These are phyloP conservation scores for Tinospora cordifolia DNA, from an alignment of 164 flowering plant genomes.

Conservation along the genomic window DNA sequence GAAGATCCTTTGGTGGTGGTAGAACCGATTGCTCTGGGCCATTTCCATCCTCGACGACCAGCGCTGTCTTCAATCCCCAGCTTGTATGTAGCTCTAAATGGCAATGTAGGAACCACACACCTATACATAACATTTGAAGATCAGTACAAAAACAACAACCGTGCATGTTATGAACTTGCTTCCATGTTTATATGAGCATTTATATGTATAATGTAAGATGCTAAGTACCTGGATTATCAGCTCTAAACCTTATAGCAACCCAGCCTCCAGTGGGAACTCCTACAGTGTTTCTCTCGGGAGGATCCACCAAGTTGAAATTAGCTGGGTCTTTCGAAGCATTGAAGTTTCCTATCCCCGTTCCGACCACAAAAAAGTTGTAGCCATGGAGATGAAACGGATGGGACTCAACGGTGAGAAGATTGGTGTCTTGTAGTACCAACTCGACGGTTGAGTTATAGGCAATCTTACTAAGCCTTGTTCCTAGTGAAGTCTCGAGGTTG, in stretches of 20 bases:
- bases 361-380: constrained; percentile 39
- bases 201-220: background rate
- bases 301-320: constrained; percentile 50
- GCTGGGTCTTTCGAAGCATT: constrained; percentile 33
- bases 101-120: constrained; percentile 72
- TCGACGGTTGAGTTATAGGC: constrained; percentile 37
- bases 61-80: constrained; percentile 60
- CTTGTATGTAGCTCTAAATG: constrained; percentile 60
- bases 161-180: no score
- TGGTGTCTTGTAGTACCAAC: constrained; percentile 40
- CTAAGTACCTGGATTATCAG: constrained; percentile 59
- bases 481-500: constrained; percentile 23
- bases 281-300: constrained; percentile 52
- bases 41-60: constrained; percentile 52
- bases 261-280: constrained; percentile 65
- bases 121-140: constrained; percentile 16
- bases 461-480: constrained; percentile 31
- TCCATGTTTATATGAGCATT: no score
- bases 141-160: background rate
- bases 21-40: constrained; percentile 31
- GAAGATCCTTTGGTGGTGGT: constrained; percentile 67
- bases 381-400: constrained; percentile 53
- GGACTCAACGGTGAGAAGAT: constrained; percentile 33
- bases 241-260: constrained; percentile 53
- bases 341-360: constrained; percentile 37